Conservation (phyloP, 163 green algal species). For the Volvox carteri region DNA sequence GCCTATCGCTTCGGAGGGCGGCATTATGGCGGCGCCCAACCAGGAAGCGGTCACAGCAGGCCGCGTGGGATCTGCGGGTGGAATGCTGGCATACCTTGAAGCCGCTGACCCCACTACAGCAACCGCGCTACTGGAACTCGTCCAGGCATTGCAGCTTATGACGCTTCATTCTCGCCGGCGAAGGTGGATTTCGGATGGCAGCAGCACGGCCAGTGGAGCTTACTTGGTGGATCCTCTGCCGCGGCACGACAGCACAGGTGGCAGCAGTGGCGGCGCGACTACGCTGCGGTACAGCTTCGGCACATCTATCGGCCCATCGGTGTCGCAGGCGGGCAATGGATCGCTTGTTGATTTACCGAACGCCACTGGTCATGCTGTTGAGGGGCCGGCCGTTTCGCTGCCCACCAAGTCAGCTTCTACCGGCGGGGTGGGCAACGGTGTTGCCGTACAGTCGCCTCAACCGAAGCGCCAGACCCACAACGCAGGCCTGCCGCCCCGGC, state of each 20-base stretch:
- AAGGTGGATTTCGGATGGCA: conserved; percentile 39
- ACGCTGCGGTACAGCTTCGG: conserved; percentile 33
- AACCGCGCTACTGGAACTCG: conserved; percentile 48
- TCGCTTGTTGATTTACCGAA: conserved; percentile 7
- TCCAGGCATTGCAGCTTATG: conserved; percentile 57
- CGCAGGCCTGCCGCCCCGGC: conserved; percentile 30
- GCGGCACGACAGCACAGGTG: not conserved
- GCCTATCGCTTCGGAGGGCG: conserved; percentile 53
- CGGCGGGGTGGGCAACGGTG: not conserved
- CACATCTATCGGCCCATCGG: conserved; percentile 44
- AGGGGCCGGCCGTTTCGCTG: not conserved
- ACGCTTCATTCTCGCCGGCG: conserved; percentile 33
- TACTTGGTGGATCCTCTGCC: not conserved
- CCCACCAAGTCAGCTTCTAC: conserved; percentile 23
- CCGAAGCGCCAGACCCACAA: conserved; percentile 8
- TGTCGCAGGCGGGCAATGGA: conserved; percentile 36
- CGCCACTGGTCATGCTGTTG: not conserved
- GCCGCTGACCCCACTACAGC: conserved; percentile 50
- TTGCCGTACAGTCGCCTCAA: not conserved
- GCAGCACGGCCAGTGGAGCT: conserved; percentile 24
- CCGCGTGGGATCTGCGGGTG: conserved; percentile 38
- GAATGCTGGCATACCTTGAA: conserved; percentile 52
- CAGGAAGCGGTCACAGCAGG: conserved; percentile 16
- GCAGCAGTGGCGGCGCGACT: not conserved
- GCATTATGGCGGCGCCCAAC: conserved; percentile 37